Base-by-base conservation (phyloP, 1,284 basidiomycete species). In the Sparassis latifolia region DNA sequence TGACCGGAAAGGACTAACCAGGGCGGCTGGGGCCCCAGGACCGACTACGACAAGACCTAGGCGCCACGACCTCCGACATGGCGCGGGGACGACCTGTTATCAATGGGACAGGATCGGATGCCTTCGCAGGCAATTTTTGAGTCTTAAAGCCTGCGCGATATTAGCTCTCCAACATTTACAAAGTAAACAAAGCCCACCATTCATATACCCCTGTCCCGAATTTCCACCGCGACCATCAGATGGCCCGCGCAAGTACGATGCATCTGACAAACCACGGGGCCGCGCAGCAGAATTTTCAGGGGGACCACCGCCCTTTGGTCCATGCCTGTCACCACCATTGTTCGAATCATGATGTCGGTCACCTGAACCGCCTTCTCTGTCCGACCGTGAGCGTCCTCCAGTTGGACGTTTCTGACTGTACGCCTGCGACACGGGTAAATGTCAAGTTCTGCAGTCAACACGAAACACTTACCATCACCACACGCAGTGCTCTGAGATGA, bases 381-480 rank as follows among this genome's bases (percentile, higher is more conserved):
- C 79, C 33, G 70, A 64, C 48, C 77, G 76, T 40, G 74, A 66
- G 48, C 80, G 77, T 3, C 57, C 58, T 28, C 62, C 65, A 20
- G 75, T 68, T 1, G 84, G 79, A 52, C 82, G 76, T 64, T 80
- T 84, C 69, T 87, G 84, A 47, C 59, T 63, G 51, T 65, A 66
- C 31, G 62, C 59, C 61, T 63, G 56, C 12, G 42, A 52, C 33
- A 28, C 41, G 33, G 58, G 48, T 46, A 39, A 57, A 59, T 47
- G 52, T 33, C 42, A 52, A 45, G 40, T 51, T 49, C 42, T 33
- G 48, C 37, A 55, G 44, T 45, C 46, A 44, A 48, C 42, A 50
- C 20, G 49, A 28, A 44, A 44, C 46, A 52, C 64, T 51, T 54
- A 67, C 65, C 66, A 67, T 67, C 44, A 67, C 66, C 20, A 67